Conservation (phyloP, 148 eudicot genomes). For the Camellia granthamiana region DNA sequence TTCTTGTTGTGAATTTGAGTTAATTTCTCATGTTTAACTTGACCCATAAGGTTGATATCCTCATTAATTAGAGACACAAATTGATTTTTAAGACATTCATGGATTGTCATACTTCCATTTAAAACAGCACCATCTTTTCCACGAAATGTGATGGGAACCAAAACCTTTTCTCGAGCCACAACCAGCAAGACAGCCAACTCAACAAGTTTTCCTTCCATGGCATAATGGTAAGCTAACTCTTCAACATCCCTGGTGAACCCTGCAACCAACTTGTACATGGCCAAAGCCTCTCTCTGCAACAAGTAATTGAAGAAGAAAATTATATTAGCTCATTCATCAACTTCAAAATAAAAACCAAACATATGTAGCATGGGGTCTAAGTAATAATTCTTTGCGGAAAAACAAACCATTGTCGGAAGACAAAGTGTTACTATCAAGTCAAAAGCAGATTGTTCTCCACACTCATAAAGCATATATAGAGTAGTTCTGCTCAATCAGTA, state of each 20-base stretch:
- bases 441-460: background rate
- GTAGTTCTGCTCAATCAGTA: background rate
- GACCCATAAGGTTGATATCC: background rate
- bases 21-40: background rate
- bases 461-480: background rate
- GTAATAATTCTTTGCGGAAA: background rate
- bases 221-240: background rate
- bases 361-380: background rate
- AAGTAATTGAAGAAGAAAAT: too few species aligned
- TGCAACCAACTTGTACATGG: too few species aligned
- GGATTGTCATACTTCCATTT: background rate
- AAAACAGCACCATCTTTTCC: background rate
- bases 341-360: background rate
- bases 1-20: background rate
- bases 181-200: background rate
- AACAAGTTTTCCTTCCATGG: background rate
- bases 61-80: background rate
- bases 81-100: background rate
- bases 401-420: background rate
- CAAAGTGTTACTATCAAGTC: background rate
- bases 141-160: background rate
- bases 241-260: too few species aligned
- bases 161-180: slow-evolving; percentile 3
- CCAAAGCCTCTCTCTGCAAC: too few species aligned
- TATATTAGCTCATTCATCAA: background rate